Evolutionary conservation across 345 rosid species (phyloP).

Genomic region (Gossypium turneri): DNA sequence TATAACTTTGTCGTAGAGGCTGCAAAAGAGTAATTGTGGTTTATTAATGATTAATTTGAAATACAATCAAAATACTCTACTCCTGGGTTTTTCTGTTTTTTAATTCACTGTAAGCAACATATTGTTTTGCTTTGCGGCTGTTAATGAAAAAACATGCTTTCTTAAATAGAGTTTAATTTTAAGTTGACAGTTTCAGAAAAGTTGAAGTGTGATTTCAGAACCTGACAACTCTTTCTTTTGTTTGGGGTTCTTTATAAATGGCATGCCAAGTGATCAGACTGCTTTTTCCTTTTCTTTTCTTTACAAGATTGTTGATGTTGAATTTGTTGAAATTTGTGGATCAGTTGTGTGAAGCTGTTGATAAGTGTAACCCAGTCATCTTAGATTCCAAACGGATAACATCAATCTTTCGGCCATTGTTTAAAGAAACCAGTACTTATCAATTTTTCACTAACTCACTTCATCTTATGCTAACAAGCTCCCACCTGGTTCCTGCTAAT

Average conservation of each 20-base stretch:
- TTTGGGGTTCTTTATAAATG: slow-evolving; percentile 1
- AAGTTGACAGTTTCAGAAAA: neutral
- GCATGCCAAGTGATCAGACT: neutral
- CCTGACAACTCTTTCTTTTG: neutral
- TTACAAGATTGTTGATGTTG: neutral
- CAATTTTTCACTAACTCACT: too few species aligned
- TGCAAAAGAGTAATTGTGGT: too few species aligned
- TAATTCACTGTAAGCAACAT: neutral
- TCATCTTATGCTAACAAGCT: too few species aligned
- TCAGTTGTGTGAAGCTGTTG: neutral
- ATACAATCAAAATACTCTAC: neutral
- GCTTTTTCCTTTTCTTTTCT: neutral
- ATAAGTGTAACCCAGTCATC: neutral
- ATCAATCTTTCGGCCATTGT: neutral
- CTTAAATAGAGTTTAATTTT: neutral
- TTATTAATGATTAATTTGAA: neutral
- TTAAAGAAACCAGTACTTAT: too few species aligned
- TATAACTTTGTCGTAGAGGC: neutral
- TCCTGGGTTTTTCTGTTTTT: neutral
- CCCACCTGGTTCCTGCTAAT: too few species aligned
- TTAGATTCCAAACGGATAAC: neutral
- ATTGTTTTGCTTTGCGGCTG: slow-evolving; percentile 1
- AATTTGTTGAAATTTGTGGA: neutral
- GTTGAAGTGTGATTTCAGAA: slow-evolving; percentile 1
- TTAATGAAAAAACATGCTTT: slow-evolving; percentile 2